These are phyloP conservation scores for Xylaria flabelliformis DNA, from an alignment of 495 filamentous ascomycete genomes.

Conservation along the genomic window DNA sequence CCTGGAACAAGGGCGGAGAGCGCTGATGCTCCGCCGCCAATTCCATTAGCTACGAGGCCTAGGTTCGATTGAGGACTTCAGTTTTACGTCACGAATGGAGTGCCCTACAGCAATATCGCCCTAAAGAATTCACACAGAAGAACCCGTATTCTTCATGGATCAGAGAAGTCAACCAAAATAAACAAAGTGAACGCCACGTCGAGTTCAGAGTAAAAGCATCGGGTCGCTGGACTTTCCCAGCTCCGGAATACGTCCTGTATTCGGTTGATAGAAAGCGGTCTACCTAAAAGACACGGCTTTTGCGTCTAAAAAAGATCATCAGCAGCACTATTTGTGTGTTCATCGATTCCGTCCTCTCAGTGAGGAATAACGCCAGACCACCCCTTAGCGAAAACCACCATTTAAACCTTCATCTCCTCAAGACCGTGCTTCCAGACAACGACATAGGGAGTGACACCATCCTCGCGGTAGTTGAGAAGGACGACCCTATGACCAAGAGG, in stretches of 20 bases:
- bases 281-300: slow-evolving; percentile 20
- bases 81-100: neutral
- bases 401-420: slow-evolving; percentile 89
- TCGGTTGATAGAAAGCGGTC: slow-evolving; percentile 19
- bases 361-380: slow-evolving; percentile 4
- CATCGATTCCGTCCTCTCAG: slow-evolving; percentile 11
- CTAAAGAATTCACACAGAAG: neutral
- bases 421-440: slow-evolving; percentile 97
- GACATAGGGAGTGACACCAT: slow-evolving; percentile 88
- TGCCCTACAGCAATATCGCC: slow-evolving; percentile 12
- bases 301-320: slow-evolving; percentile 16
- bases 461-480: slow-evolving; percentile 96
- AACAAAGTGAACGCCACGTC: neutral
- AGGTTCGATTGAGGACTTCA: slow-evolving; percentile 39
- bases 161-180: neutral
- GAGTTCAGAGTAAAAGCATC: slow-evolving; percentile 13
- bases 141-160: neutral
- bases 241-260: slow-evolving; percentile 6
- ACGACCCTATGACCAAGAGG: slow-evolving; percentile 69
- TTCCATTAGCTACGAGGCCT: slow-evolving; percentile 54
- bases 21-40: slow-evolving; percentile 52
- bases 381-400: neutral
- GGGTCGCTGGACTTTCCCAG: slow-evolving; percentile 13
- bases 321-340: slow-evolving; percentile 12
- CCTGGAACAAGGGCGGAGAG: slow-evolving; percentile 19